Percentiles rank a stretch among this genome's conserved stretches.
These are phyloP conservation scores for Trichomonas gallinae DNA, from an alignment of 208 protist genomes.

Conservation along the genomic window DNA sequence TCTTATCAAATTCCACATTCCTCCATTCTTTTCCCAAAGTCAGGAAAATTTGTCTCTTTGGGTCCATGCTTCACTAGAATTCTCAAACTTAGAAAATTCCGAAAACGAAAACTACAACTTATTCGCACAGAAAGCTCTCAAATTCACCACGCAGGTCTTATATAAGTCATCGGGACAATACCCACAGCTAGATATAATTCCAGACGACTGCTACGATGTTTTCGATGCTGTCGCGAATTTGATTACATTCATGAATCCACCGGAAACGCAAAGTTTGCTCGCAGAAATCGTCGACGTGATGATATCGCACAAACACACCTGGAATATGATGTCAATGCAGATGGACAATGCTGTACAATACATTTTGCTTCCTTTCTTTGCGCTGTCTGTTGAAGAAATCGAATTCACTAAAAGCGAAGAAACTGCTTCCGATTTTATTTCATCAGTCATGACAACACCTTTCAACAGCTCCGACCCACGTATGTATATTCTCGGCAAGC, in stretches of 20 bases:
- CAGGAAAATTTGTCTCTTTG: not conserved
- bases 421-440: not conserved
- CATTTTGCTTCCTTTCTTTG: not conserved
- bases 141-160: not conserved
- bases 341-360: not conserved
- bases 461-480: not conserved
- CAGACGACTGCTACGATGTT: not conserved
- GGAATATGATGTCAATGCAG: not conserved
- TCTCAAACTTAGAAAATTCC: not conserved
- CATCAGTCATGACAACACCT: not conserved
- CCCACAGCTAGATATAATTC: not conserved
- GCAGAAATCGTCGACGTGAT: not conserved
- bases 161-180: not conserved
- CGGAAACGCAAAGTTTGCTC: not conserved
- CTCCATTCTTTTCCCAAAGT: not conserved
- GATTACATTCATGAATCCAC: not conserved
- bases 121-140: not conserved
- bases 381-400: not conserved
- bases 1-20: not conserved
- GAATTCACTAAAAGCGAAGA: not conserved
- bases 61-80: not conserved
- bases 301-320: not conserved
- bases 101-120: not conserved
- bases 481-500: not conserved
- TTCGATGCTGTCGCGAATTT: not conserved